phyloP scores from a whole-genome alignment of 208 protist genomes.

The Acanthamoeba pearcei region DNA sequence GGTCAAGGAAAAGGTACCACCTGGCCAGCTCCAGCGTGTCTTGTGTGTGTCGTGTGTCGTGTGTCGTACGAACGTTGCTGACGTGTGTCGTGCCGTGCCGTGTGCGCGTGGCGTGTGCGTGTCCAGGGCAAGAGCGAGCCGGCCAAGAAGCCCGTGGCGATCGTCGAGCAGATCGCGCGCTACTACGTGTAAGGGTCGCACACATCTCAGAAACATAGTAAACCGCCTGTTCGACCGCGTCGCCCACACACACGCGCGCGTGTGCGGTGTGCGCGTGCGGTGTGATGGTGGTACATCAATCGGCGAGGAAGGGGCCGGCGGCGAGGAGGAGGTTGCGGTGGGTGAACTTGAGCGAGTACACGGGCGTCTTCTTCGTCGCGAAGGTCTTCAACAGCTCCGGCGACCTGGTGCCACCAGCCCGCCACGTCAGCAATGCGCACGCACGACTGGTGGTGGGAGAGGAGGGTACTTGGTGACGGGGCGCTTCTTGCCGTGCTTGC shows the following conservation, averaged over 20 bases:
- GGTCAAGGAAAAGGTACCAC: constrained; percentile 51
- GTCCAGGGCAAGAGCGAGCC: constrained; percentile 16
- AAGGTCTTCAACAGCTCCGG: constrained; percentile 82
- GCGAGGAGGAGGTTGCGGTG: constrained; percentile 88
- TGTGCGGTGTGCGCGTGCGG: no score
- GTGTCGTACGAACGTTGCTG: background rate
- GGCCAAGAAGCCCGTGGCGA: background rate
- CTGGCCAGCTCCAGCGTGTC: no score
- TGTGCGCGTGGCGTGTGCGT: no score
- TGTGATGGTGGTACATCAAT: background rate
- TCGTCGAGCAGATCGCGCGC: constrained; percentile 14
- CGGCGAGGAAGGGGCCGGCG: constrained; percentile 83
- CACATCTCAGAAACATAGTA: background rate
- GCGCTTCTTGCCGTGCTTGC: background rate
- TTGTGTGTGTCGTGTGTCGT: background rate
- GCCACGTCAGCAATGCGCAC: no score
- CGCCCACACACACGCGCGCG: no score
- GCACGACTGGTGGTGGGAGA: background rate
- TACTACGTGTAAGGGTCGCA: background rate
- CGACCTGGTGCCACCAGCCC: background rate
- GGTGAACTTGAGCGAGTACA: constrained; percentile 86
- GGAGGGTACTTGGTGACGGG: background rate
- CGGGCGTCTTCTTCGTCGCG: constrained; percentile 88
- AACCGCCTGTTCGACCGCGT: background rate
- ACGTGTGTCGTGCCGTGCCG: no score